Percentiles rank a stretch among this genome's conserved stretches.
Evolutionary conservation across 208 protist genomes (phyloP).

Genomic region (Acanthamoeba lugdunensis): DNA sequence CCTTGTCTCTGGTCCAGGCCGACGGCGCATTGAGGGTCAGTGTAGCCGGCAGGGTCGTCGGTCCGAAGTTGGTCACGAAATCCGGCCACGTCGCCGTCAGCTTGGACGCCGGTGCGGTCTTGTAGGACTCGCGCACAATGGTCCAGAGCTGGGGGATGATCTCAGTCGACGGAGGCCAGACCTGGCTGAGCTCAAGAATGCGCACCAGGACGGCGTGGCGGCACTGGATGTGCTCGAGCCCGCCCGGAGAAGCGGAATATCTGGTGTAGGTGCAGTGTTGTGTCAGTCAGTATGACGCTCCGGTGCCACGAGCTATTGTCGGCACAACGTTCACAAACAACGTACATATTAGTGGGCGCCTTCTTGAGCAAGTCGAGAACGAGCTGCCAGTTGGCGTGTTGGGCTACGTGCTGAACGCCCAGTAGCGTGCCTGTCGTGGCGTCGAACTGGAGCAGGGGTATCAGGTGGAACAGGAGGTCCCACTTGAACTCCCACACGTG

Average conservation of each 20-base stretch:
- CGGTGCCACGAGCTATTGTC: background rate
- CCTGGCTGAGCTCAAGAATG: conserved; percentile 2
- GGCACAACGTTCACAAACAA: too few relatives aligned
- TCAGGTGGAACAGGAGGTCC: conserved; percentile 19
- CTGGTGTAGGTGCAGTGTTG: background rate
- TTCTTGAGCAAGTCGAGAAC: conserved; percentile 15
- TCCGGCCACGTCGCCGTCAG: background rate
- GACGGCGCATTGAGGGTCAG: background rate
- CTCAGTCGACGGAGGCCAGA: conserved; percentile 6
- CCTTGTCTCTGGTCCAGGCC: background rate
- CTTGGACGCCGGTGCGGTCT: background rate
- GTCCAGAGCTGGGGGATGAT: background rate
- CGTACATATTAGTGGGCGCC: background rate
- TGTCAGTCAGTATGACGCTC: background rate
- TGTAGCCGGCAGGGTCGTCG: background rate
- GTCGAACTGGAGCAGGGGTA: conserved; percentile 20
- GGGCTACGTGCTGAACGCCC: conserved; percentile 1
- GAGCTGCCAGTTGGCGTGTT: conserved; percentile 32
- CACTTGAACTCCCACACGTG: conserved; percentile 40
- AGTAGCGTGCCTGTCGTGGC: background rate
- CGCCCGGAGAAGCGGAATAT: background rate
- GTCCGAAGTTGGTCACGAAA: background rate
- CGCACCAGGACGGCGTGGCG: background rate
- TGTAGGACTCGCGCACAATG: conserved; percentile 32
- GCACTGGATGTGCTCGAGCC: background rate